Conservation (phyloP, 176 grass and related monocot species). For the Dendrocalamus sinicus region DNA sequence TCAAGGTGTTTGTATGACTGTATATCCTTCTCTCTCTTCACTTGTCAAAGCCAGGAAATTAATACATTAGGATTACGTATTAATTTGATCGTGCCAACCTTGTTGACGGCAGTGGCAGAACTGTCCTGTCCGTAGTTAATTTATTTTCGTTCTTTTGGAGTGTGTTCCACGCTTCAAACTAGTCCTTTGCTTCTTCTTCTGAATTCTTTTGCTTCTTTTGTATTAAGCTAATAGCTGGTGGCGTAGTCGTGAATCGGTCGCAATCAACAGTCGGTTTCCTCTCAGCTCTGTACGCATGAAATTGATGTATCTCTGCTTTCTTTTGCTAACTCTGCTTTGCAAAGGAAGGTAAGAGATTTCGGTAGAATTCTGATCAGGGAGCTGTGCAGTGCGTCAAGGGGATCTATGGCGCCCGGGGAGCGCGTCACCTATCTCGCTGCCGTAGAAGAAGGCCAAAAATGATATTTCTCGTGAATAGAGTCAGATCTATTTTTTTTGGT, state of each 20-base stretch:
- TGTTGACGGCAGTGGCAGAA: background rate
- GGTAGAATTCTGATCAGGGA: slow-evolving; percentile 7
- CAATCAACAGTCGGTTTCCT: background rate
- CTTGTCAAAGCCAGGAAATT: background rate
- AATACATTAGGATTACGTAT: background rate
- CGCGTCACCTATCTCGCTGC: no score
- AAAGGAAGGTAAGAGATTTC: background rate
- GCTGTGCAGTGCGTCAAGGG: background rate
- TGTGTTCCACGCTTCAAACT: slow-evolving; percentile 43
- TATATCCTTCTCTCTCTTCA: background rate
- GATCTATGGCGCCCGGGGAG: no score
- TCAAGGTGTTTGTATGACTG: slow-evolving; percentile 15
- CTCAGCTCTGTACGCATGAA: background rate
- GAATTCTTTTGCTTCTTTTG: background rate
- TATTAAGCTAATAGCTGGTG: background rate
- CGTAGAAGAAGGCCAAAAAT: no score
- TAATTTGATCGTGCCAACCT: background rate
- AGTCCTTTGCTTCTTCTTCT: slow-evolving; percentile 33
- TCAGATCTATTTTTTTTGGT: no score
- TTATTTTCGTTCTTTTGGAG: slow-evolving; percentile 22
- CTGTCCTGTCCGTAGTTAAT: background rate
- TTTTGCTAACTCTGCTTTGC: background rate
- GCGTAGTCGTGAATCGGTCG: background rate
- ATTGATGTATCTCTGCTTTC: background rate
- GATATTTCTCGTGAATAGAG: no score